Base-by-base conservation (phyloP, 495 filamentous ascomycete species). In the Penicillium riverlandense region DNA sequence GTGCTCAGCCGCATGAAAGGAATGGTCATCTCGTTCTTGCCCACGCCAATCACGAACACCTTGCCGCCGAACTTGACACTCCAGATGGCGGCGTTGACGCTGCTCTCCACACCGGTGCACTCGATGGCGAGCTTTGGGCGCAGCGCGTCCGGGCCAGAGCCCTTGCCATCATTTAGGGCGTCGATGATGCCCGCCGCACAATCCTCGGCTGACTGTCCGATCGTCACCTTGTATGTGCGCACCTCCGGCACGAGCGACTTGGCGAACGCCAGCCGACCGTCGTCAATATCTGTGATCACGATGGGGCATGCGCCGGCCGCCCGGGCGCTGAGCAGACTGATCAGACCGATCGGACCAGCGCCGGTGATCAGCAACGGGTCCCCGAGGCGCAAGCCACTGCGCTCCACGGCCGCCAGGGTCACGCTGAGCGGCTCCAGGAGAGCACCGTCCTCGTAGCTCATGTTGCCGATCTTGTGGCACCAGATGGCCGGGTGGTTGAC, bases 81-180 rank as follows among this genome's bases (percentile, higher is more conserved):
- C 76, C 86, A 88, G 61, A 96, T 90, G 36, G 88, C 86, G 30
- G 87, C 78, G 14, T 79, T 78, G 55, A 96, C 82, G 59, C 80
- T 86, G 66, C 82, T 86, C 70, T 95, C 88, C n/a, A 92, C 88
- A 16, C 90, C 90, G 0, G 90, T 95, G 68, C 90, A 96, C 68
- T 96, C 90, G 58, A 96, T 61, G 14, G 78, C 84, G 29, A 94
- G 63, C 22, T 83, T 78, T 0, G 88, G 86, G 62, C 90, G 80
- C 53, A 88, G 71, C 13, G 83, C 82, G 11, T 83, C 83, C 29
- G 85, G 80, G 16, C 74, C 66, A 41, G 59, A 56, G 14, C 61
- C 62, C 34, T 66, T 39, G 31, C 65, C 65, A 32, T 71, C 66
- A 38, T 70, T 74, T 45, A 76, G 43, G 8, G 54, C 62, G 49